Base-by-base conservation (phyloP, 2,329 filamentous ascomycete species). In the Cryoendolithus antarcticus region DNA sequence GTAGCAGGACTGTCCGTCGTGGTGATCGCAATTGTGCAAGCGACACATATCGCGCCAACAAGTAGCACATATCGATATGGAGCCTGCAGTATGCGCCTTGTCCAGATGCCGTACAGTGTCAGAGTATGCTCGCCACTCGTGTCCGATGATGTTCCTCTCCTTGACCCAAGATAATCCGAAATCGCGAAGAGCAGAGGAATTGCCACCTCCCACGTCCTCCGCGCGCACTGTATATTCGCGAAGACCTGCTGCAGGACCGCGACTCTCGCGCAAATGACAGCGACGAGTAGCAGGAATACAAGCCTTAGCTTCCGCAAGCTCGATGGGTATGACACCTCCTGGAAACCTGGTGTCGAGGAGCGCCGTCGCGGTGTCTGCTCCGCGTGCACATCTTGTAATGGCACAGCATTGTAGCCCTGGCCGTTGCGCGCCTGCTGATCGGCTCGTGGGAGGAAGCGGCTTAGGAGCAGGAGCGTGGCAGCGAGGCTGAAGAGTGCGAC, bases 201-300 rank as follows among this genome's bases (percentile, higher is more conserved):
- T 10, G 55, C 28, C 3, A 48, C 44, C 32, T 49, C 44, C 49
- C 48, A 53, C 42, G 36, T 58, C 42, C 39, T 35, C 28, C 36
- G 37, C 27, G 61, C 55, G 48, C 69, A 72, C 52, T 71, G 63
- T 8, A 57, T 57, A 34, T 65, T 60, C 15, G 53, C 45, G 7
- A 64, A 53, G 3, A 66, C 53, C 37, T 58, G 57, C 30, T 64
- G 61, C 41, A 63, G 60, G 4, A 69, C 30, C 38, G 63, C 64
- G 10, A 56, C 49, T 12, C 59, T 48, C 10, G 53, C 29, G 27
- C 55, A 57, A 9, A 61, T 44, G n/a, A 51, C 48, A 11, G 47
- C 33, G n/a, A 58, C 51, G 27, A 60, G 40, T 3, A 50, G 27
- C 8, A 54, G 32, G 35, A 58, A 55, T 1, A 45, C 27, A 32